Base-by-base conservation (phyloP, 768 basidiomycete species). In the Infundibulicybe gibba region DNA sequence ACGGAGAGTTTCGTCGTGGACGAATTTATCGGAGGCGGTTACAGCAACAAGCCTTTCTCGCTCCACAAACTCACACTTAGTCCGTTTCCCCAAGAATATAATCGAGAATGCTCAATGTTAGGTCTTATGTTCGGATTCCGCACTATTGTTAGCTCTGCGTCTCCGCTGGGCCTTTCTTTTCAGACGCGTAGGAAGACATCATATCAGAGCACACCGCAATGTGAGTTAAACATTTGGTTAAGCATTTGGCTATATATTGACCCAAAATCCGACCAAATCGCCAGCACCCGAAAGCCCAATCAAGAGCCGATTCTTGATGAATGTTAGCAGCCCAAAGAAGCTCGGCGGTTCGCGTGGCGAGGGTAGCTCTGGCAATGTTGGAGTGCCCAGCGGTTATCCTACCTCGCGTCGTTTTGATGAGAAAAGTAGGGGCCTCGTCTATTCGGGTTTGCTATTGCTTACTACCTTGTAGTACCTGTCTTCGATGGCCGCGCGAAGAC, bases 81-180 rank as follows among this genome's bases (percentile, higher is more conserved):
- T 16, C 44, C 49, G 12, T 44, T 37, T 14, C 25, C 43, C 6
- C 49, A 49, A 20, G 49, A 49, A 44, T 39, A 39, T 33, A 40
- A 40, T 12, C 8, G 49, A 12, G 49, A 49, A 16, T 40, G 32
- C 8, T 49, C 49, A 1, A 3, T 45, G 2, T 49, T 43, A 44
- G 49, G 49, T 6, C 11, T 15, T 20, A 13, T 49, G 13, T 33
- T 49, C 17, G 39, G 30, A 2, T 49, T 49, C 30, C n/a, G 35
- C 15, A 20, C 45, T 5, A 45, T 49, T 13, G 10, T 25, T 1
- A 44, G 43, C 2, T 17, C 43, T 4, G 19, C 34, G 1, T 37
- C 43, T 13, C 6, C 6, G 12, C 12, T 39, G 4, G 49, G 49
- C 2, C 21, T 49, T 25, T 21, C 33, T n/a, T 49, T 49, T 40